Conservation (phyloP, 192 early-diverging fungal genomes). For the Backusella liffmaniae region DNA sequence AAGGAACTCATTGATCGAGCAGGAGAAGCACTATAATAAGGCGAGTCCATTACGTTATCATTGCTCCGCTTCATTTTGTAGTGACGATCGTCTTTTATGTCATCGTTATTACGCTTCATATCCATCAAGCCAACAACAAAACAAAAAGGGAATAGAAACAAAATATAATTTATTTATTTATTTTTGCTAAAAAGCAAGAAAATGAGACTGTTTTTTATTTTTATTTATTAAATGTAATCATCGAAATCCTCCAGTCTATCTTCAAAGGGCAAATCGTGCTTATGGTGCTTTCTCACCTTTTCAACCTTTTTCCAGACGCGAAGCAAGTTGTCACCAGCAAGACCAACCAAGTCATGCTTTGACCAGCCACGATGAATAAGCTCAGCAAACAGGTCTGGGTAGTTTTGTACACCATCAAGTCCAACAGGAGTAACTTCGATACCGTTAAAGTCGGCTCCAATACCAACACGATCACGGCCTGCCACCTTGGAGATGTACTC, state of each 20-base stretch:
- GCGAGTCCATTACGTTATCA: neutral
- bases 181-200: neutral
- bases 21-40: slow-evolving; percentile 1
- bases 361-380: slow-evolving; percentile 37
- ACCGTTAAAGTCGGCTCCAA: slow-evolving; percentile 69
- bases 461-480: slow-evolving; percentile 54
- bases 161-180: neutral
- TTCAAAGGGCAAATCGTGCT: slow-evolving; percentile 16
- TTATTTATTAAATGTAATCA: neutral
- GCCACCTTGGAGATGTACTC: slow-evolving; percentile 49
- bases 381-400: slow-evolving; percentile 36
- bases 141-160: neutral
- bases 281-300: slow-evolving; percentile 27
- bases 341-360: slow-evolving; percentile 39
- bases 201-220: slow-evolving; percentile 1
- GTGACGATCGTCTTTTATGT: slow-evolving; percentile 1
- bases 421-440: slow-evolving; percentile 45
- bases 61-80: neutral
- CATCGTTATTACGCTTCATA: slow-evolving; percentile 7
- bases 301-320: slow-evolving; percentile 41
- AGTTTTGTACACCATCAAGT: slow-evolving; percentile 53
- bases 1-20: neutral
- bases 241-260: slow-evolving; percentile 17
- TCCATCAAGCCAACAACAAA: neutral
- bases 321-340: slow-evolving; percentile 42